phyloP scores from a whole-genome alignment of 257 asterid genomes.

The Eucommia ulmoides region DNA sequence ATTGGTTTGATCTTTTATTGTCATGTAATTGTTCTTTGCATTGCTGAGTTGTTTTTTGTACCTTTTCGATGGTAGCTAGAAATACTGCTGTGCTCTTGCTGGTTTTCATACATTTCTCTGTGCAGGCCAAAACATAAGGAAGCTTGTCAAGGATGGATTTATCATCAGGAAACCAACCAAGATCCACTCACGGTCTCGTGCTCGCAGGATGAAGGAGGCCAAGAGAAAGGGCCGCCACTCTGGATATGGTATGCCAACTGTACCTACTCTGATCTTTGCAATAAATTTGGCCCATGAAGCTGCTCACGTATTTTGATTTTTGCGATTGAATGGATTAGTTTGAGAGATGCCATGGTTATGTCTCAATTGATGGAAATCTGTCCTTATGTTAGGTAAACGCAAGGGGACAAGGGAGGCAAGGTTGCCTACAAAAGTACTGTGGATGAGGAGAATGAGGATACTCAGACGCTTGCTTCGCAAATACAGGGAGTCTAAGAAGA shows the following conservation, averaged over 20 bases:
- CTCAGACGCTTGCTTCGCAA: slow-evolving; percentile 87
- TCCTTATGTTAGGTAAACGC: slow-evolving; percentile 52
- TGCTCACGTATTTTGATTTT: background rate
- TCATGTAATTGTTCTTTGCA: background rate
- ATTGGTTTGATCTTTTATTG: too few species aligned
- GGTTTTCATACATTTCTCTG: background rate
- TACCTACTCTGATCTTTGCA: too few species aligned
- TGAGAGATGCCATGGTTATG: too few species aligned
- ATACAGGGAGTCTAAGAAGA: slow-evolving; percentile 85
- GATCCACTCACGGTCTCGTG: slow-evolving; percentile 90
- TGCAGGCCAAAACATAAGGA: slow-evolving; percentile 77
- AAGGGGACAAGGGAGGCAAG: slow-evolving; percentile 99
- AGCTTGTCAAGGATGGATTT: slow-evolving; percentile 88
- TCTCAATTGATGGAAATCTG: too few species aligned
- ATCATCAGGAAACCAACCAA: slow-evolving; percentile 91
- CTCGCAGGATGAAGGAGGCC: slow-evolving; percentile 90
- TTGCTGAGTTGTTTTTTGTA: background rate
- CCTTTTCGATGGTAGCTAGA: background rate
- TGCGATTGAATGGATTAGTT: background rate
- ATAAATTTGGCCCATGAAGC: too few species aligned
- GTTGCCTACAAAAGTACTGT: slow-evolving; percentile 78
- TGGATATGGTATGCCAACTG: slow-evolving; percentile 99
- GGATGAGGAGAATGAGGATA: slow-evolving; percentile 97
- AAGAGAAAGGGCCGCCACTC: slow-evolving; percentile 97
- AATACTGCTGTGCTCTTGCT: background rate